Conservation (phyloP, 257 asterid species). For the Jaltomata sinuosa region DNA sequence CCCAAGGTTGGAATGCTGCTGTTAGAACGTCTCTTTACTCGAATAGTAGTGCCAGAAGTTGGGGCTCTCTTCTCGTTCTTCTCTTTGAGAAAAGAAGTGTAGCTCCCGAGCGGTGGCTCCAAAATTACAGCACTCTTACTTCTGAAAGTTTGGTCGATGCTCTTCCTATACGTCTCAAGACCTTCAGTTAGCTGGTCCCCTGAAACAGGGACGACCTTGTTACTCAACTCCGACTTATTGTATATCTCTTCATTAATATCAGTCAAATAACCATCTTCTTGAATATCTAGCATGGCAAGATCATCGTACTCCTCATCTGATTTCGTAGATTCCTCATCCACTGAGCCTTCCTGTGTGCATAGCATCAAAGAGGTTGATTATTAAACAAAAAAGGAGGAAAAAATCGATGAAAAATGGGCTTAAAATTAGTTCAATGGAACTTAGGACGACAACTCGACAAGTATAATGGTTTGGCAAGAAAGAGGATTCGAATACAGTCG, state of each 20-base stretch:
- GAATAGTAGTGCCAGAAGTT: constrained; percentile 1
- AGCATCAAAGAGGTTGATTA: not conserved
- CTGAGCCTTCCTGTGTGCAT: constrained; percentile 67
- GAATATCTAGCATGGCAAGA: constrained; percentile 62
- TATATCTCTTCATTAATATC: constrained; percentile 37
- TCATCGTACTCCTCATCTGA: constrained; percentile 85
- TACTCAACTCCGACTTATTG: constrained; percentile 10
- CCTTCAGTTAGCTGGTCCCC: constrained; percentile 11
- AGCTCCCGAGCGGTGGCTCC: constrained; percentile 14
- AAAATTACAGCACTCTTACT: constrained; percentile 39
- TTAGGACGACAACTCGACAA: not conserved
- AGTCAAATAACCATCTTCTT: constrained; percentile 35
- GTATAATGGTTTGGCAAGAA: not conserved
- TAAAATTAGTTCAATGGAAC: not conserved
- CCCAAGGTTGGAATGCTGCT: constrained; percentile 50
- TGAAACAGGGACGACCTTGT: constrained; percentile 1
- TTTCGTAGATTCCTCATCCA: constrained; percentile 66
- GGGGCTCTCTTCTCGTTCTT: constrained; percentile 23
- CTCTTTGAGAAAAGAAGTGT: constrained; percentile 14
- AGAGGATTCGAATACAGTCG: not conserved
- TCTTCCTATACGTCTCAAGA: constrained; percentile 21
- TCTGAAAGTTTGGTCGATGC: constrained; percentile 24
- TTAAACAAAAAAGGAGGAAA: not conserved
- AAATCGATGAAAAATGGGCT: not conserved
- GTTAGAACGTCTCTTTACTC: constrained; percentile 43